Percentiles rank a stretch among this genome's conserved stretches.
These are phyloP conservation scores for Bipolaris zeicola DNA, from an alignment of 2,329 filamentous ascomycete species.

Conservation along the genomic window DNA sequence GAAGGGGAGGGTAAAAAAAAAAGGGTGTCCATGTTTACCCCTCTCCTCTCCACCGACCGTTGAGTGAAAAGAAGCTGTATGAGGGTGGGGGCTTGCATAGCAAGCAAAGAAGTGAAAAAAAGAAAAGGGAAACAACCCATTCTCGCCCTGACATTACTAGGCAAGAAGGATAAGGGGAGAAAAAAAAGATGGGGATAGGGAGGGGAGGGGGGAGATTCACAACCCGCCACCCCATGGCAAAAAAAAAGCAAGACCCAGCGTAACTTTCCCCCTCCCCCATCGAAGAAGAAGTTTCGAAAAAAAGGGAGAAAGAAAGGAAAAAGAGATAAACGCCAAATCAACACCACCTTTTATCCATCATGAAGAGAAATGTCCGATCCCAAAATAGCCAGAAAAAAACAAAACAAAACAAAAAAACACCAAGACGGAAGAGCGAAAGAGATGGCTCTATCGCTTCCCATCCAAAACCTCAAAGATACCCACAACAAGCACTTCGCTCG, in stretches of 20 bases:
- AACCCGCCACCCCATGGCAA: neutral
- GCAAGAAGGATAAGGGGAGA: neutral
- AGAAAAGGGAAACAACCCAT: neutral
- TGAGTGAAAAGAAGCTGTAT: too few species aligned
- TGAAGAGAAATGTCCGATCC: neutral
- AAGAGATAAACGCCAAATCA: neutral
- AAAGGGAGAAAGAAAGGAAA: neutral
- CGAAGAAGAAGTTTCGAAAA: neutral
- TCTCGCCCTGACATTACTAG: neutral
- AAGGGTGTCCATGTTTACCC: too few species aligned
- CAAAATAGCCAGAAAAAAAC: neutral
- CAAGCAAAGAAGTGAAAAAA: neutral
- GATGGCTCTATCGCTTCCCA: constrained; percentile 31
- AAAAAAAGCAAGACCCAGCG: neutral
- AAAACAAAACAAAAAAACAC: too few species aligned
- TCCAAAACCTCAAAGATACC: constrained; percentile 49
- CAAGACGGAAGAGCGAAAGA: neutral
- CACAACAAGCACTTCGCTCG: constrained; percentile 38
- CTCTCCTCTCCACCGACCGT: too few species aligned
- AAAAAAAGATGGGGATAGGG: too few species aligned
- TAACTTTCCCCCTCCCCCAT: neutral
- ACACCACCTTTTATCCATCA: neutral
- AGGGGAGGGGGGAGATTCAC: too few species aligned
- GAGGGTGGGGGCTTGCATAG: neutral
- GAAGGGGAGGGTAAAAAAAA: too few species aligned